Percentiles rank a stretch among this genome's conserved stretches.
phyloP scores from a whole-genome alignment of 345 rosid species.

The Adansonia digitata region DNA sequence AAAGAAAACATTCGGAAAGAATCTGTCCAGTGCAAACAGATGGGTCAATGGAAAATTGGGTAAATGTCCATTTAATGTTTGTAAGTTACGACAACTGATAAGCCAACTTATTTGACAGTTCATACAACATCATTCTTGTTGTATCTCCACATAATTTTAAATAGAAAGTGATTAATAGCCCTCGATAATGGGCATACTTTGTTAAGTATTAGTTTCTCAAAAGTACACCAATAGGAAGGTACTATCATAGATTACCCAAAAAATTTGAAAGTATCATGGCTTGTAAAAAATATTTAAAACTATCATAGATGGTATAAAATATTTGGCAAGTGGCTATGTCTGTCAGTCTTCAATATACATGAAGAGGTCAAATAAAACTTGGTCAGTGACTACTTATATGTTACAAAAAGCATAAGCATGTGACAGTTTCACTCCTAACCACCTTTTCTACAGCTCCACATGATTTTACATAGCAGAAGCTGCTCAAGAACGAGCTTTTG shows the following conservation, averaged over 20 bases:
- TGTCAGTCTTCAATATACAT: no score
- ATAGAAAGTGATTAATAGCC: background rate
- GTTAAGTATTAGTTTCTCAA: background rate
- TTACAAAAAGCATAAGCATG: background rate
- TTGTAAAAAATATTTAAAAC: background rate
- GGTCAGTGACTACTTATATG: background rate
- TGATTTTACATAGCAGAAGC: background rate
- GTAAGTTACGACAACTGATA: background rate
- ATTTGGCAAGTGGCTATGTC: background rate
- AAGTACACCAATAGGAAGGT: background rate
- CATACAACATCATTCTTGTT: background rate
- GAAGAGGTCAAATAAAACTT: background rate
- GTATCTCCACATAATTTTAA: background rate
- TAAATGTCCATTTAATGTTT: background rate
- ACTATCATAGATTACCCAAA: background rate
- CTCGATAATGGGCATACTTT: background rate
- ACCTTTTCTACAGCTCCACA: background rate
- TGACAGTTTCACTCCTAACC: background rate
- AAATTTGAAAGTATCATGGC: background rate
- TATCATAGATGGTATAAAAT: background rate
- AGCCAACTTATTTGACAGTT: background rate
- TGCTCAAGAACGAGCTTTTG: background rate
- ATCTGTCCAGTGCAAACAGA: background rate
- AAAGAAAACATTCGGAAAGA: constrained; percentile 6
- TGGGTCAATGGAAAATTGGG: no score